Evolutionary conservation across 441 rosid genomes (phyloP), one percentile per base, ranked within the genome.

Genomic region (Heliophila coronopifolia): DNA sequence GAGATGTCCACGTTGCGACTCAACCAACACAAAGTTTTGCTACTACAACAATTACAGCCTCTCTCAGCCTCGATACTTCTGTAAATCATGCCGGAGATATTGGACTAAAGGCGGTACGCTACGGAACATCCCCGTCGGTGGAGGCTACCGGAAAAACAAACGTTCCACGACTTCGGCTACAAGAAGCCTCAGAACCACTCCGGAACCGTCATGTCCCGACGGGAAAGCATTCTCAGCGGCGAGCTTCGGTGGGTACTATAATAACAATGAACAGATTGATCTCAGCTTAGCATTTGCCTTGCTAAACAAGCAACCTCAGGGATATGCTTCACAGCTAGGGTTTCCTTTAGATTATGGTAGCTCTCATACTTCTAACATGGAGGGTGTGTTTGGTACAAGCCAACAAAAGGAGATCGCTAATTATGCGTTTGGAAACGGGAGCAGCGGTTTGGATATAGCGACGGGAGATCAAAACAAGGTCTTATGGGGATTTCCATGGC

Each of bases 1-100:
- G 4, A 77, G 83, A 40, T 82, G 90, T 52, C 97, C 97, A 39
- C 73, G 97, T 44, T 89, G 97, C 56, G 93, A 89, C 48, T 89
- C 97, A 56, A 61, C 81, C 26, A 85, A 89, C 78, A 89, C 97
- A 60, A 88, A 88, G 62, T 88, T 88, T 59, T 88, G 97, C 50
- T 88, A 88, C 79, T 84, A 88, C 90, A 89, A 89, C 77, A 89
- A 89, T 66, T 89, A 89, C 77, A 89, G 95, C 58, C 93, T 85
- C 47, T 59, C 88, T 31, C 97, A 89, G 69, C 97, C 97, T 26
- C 73, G 97, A 34, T 85, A 85, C 78, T 89, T 89, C 35, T 89
- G 97, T 80, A 89, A 89, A 67, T 72, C 93, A 10, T 89, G 97
- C 71, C 61, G 95, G 30, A 71, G 97, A 64, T 89, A 89, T 40